Evolutionary conservation across 1,284 basidiomycete species (phyloP).

Genomic region (Neolentinus lepideus): DNA sequence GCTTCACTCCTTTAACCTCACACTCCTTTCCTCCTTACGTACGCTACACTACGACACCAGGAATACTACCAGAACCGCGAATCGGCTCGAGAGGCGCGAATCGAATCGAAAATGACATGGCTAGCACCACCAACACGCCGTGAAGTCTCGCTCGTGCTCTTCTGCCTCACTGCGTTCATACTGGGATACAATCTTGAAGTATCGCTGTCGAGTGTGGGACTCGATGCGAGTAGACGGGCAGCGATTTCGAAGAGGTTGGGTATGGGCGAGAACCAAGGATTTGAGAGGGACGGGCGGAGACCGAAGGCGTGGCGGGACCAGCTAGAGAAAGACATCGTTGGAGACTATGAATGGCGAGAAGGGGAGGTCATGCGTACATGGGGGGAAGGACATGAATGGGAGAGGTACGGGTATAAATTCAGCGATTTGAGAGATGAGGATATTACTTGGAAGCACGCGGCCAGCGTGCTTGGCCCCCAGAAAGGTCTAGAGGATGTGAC

Average conservation of each 20-base stretch:
- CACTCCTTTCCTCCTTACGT: not conserved
- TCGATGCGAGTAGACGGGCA: slow-evolving; percentile 23
- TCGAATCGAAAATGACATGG: not conserved
- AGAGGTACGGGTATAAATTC: slow-evolving; percentile 21
- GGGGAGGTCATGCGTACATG: slow-evolving; percentile 49
- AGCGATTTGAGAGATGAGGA: slow-evolving; percentile 20
- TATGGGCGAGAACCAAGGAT: slow-evolving; percentile 14
- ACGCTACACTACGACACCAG: not conserved
- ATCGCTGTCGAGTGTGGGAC: slow-evolving; percentile 41
- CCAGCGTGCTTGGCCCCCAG: slow-evolving; percentile 9
- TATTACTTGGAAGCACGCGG: slow-evolving; percentile 27
- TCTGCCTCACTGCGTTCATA: slow-evolving; percentile 52
- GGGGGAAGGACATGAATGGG: slow-evolving; percentile 28
- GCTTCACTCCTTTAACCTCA: not conserved
- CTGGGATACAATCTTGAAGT: slow-evolving; percentile 61
- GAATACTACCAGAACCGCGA: not conserved
- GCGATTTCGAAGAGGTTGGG: not conserved
- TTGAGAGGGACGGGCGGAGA: slow-evolving; percentile 39
- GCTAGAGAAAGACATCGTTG: slow-evolving; percentile 55
- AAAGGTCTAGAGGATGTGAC: slow-evolving; percentile 16
- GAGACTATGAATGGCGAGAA: slow-evolving; percentile 59
- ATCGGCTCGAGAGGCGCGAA: not conserved
- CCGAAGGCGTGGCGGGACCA: slow-evolving; percentile 40
- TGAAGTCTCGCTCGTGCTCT: slow-evolving; percentile 54
- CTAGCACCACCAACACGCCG: slow-evolving; percentile 50